Evolutionary conservation across 805 yeast genomes (phyloP).

Genomic region (Blastobotrys attinorum): DNA sequence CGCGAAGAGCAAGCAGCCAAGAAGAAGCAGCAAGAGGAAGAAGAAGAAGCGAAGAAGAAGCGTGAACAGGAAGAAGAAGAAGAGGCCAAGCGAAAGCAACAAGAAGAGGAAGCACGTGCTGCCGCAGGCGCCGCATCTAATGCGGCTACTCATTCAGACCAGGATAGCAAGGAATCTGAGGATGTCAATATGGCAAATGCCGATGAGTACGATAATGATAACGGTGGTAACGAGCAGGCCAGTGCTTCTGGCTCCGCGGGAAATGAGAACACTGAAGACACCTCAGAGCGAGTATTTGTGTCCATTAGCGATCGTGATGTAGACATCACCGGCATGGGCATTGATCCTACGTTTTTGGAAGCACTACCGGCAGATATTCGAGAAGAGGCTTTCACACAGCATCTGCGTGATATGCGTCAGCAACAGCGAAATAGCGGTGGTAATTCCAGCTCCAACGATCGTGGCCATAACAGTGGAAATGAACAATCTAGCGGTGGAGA

Average conservation of each 20-base stretch:
- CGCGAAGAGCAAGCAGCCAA: conserved; percentile 20
- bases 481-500: conserved; percentile 8
- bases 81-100: neutral
- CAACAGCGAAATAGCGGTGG: conserved; percentile 29
- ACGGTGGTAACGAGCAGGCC: conserved; percentile 1
- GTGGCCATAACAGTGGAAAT: conserved; percentile 18
- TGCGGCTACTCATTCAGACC: conserved; percentile 7
- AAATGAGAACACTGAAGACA: too few relatives aligned
- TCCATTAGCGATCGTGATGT: conserved; percentile 69
- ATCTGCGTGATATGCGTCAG: conserved; percentile 60
- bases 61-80: conserved; percentile 20
- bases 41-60: conserved; percentile 10
- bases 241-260: too few relatives aligned
- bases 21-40: conserved; percentile 17
- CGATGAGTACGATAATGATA: conserved; percentile 19
- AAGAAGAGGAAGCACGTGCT: conserved; percentile 22
- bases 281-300: conserved; percentile 64
- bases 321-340: conserved; percentile 82
- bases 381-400: conserved; percentile 84
- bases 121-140: conserved; percentile 12
- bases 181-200: conserved; percentile 12
- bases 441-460: conserved; percentile 27
- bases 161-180: conserved; percentile 12
- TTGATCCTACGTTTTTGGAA: conserved; percentile 82
- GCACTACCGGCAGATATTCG: conserved; percentile 91